Evolutionary conservation across 2,329 filamentous ascomycete species (phyloP).

Genomic region (Mollisiaceae sp.): DNA sequence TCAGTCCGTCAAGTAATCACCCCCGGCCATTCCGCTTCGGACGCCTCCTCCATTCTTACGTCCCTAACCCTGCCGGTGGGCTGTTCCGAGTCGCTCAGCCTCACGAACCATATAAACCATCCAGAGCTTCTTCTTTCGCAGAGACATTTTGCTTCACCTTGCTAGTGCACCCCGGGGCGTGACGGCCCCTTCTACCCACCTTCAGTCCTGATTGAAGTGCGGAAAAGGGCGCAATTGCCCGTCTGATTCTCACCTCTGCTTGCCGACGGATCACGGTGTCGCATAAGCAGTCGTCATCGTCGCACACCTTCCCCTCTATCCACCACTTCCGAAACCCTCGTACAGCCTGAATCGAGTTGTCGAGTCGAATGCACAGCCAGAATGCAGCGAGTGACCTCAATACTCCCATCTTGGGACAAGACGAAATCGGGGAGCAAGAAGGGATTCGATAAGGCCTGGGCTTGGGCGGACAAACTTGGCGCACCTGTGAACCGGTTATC

Average conservation of each 20-base stretch:
- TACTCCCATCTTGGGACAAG: slow-evolving; percentile 54
- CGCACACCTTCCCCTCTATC: slow-evolving; percentile 25
- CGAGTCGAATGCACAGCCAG: slow-evolving; percentile 27
- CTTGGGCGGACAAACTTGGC: slow-evolving; percentile 68
- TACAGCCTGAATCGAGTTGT: slow-evolving; percentile 30
- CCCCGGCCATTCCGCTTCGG: slow-evolving; percentile 12
- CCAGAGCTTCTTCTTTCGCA: neutral
- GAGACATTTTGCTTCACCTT: slow-evolving; percentile 5
- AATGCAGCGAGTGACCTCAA: slow-evolving; percentile 43
- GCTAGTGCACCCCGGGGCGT: neutral
- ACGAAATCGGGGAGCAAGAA: slow-evolving; percentile 63
- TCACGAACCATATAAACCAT: slow-evolving; percentile 5
- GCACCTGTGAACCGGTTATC: slow-evolving; percentile 80
- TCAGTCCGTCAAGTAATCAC: slow-evolving; percentile 9
- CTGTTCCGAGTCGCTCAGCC: neutral
- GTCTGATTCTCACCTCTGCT: neutral
- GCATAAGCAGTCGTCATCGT: slow-evolving; percentile 28
- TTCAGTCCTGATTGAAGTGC: slow-evolving; percentile 13
- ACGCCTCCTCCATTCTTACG: neutral
- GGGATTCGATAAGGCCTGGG: slow-evolving; percentile 77
- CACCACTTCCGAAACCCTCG: slow-evolving; percentile 9
- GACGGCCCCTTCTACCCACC: slow-evolving; percentile 3
- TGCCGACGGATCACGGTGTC: neutral
- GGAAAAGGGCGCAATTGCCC: slow-evolving; percentile 6
- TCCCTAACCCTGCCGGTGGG: too few species aligned